These are phyloP conservation scores for Saccharata proteae DNA, from an alignment of 2,329 filamentous ascomycete species.

Conservation along the genomic window DNA sequence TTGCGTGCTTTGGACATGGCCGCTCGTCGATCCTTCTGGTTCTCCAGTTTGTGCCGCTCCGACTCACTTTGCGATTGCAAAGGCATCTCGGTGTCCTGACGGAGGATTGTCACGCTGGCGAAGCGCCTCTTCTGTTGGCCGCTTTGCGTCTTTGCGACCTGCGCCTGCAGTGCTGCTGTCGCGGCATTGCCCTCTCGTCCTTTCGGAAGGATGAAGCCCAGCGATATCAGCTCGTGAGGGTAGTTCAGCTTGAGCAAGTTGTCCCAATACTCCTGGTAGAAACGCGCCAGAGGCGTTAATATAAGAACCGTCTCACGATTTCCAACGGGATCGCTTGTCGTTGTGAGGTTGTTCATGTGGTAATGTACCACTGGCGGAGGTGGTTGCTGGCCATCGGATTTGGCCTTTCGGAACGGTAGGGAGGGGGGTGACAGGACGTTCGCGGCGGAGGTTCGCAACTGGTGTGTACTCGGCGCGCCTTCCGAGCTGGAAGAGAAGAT, in stretches of 20 bases:
- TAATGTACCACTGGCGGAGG: constrained; percentile 86
- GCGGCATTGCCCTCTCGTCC: constrained; percentile 84
- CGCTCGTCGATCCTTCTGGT: constrained; percentile 75
- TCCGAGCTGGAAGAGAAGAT: constrained; percentile 45
- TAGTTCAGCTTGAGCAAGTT: constrained; percentile 76
- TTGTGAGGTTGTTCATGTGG: constrained; percentile 89
- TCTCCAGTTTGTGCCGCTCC: constrained; percentile 81
- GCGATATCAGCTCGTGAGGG: constrained; percentile 85
- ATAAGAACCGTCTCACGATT: constrained; percentile 83
- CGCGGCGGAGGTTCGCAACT: constrained; percentile 46
- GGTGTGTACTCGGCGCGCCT: constrained; percentile 36
- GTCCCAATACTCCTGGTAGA: constrained; percentile 93
- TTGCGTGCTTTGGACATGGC: constrained; percentile 93
- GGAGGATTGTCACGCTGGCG: constrained; percentile 83
- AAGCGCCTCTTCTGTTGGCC: constrained; percentile 73
- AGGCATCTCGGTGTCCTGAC: constrained; percentile 86
- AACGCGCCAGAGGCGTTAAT: constrained; percentile 82
- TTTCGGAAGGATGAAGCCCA: constrained; percentile 94
- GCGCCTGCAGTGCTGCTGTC: constrained; percentile 68
- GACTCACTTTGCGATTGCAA: constrained; percentile 69
- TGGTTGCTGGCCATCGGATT: constrained; percentile 37
- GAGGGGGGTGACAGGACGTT: constrained; percentile 64
- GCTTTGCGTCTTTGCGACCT: constrained; percentile 75
- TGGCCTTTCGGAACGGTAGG: constrained; percentile 58
- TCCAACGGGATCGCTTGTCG: constrained; percentile 59